Evolutionary conservation across 768 basidiomycete genomes (phyloP), one percentile per base, ranked within the genome.

Genomic region (Podaxis pistillaris): DNA sequence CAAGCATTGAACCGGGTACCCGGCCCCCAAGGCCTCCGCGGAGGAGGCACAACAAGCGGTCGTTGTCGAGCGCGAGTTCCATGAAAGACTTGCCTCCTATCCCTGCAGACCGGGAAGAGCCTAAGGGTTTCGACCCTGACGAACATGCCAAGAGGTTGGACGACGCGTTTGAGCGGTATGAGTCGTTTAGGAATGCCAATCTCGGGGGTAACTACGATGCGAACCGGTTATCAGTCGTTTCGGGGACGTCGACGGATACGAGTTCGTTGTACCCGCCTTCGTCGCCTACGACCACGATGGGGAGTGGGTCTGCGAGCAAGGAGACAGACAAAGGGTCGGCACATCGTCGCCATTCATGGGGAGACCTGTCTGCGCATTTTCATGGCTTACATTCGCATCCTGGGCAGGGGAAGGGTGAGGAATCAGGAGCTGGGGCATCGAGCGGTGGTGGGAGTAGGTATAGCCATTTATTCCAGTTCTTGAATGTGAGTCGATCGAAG

Each of bases 81-180:
- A 33, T 36, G 38, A 60, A 60, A 30, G 59, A 54, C 17, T 30
- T 62, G 38, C 61, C 53, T 22, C 55, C 54, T 26, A 13, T 62
- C 15, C 55, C 61, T 19, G 9, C 33, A 2, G 30, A 37, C 46
- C 52, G 19, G 3, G 57, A 47, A 19, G 55, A 58, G 71, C 72
- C 36, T 56, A 56, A 17, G 69, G 69, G 30, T 41, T 74, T 24
- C 5, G 69, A 70, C 46, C 63, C 67, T n/a, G 55, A 73, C 12
- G 78, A 83, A 49, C 77, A 82, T 65, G 75, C 78, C 49, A 70
- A 73, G 3, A 78, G 73, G 4, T 75, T 91, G 40, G 89, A 94
- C 67, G 94, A 96, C 72, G 95, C 95, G 0, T 96, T 90, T 72
- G 91, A 92, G 61, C 82, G 93, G 40, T 97, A 96, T 70, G 92